Evolutionary conservation across 2,329 filamentous ascomycete species (phyloP).

Genomic region (Aureobasidium sp.): DNA sequence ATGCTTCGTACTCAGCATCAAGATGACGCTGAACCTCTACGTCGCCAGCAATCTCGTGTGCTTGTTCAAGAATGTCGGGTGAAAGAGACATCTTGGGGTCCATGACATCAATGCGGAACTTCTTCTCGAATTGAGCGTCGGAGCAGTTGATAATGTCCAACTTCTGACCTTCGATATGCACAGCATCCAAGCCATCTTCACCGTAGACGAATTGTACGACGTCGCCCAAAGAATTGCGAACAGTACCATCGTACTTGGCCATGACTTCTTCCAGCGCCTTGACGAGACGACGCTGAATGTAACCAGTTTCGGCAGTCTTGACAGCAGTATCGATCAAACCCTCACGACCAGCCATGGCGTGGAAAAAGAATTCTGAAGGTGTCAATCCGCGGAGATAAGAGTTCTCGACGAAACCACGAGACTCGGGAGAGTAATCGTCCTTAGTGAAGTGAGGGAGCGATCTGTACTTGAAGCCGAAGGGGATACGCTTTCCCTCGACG

Average conservation of each 20-base stretch:
- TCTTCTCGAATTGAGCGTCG: constrained; percentile 66
- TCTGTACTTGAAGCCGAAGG: constrained; percentile 97
- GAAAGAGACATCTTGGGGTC: constrained; percentile 54
- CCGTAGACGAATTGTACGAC: constrained; percentile 97
- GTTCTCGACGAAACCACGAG: constrained; percentile 96
- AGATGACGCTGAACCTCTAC: constrained; percentile 78
- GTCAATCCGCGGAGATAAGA: constrained; percentile 95
- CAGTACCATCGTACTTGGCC: constrained; percentile 94
- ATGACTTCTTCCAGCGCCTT: constrained; percentile 97
- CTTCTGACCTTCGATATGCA: constrained; percentile 85
- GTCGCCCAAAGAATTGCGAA: constrained; percentile 92
- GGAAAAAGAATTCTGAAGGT: constrained; percentile 97
- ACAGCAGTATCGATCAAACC: constrained; percentile 99
- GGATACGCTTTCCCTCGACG: constrained; percentile 97
- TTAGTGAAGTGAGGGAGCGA: constrained; percentile 97
- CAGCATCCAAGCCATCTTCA: constrained; percentile 91
- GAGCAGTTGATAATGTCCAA: constrained; percentile 82
- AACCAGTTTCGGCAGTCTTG: constrained; percentile 98
- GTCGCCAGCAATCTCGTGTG: constrained; percentile 78
- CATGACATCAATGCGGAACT: constrained; percentile 84
- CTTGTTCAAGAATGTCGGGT: constrained; percentile 72
- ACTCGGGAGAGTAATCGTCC: constrained; percentile 96
- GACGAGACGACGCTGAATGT: constrained; percentile 96
- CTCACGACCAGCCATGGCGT: constrained; percentile 99
- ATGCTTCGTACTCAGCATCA: constrained; percentile 78